Evolutionary conservation across 139 green algal genomes (phyloP), one percentile per base, ranked within the genome.

Genomic region (Chlamydomonas sp.): DNA sequence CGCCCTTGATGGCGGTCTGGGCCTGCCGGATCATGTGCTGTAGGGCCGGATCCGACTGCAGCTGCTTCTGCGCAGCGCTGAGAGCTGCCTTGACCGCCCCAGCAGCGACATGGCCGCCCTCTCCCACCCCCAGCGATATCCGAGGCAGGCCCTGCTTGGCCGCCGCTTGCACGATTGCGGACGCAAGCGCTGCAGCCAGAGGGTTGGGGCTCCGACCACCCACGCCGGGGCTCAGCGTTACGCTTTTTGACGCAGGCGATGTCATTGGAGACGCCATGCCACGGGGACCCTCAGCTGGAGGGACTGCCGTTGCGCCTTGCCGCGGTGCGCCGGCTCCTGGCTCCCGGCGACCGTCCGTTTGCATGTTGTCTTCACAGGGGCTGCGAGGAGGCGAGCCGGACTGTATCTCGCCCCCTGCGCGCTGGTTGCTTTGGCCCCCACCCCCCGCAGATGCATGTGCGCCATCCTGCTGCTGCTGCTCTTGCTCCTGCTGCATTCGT

Each of bases 1-100:
- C 66, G 5, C 5, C 4, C 67, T 58, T 78, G 58, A 66, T 85
- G 80, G 49, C 66, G n/a, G 57, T 64, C 59, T 79, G 71, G 71
- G 82, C 82, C 18, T 79, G 61, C 10, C 82, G 82, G 62, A 86
- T 60, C 82, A 86, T 80, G 20, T 86, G 71, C 82, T 86, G 82
- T 61, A 86, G 82, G 71, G 63, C 20, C 71, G 82, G 82, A 71
- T 80, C 79, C 60, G 61, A 57, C 58, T 12, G 31, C 67, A 85
- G 76, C 68, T 85, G 80, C 68, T 61, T 57, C 16, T 78, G 68
- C 17, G 80, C 80, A 3, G 68, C 80, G n/a, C 80, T 85, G 16
- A 85, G 68, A 2, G 63, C 63, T 59, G 80, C 80, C 80, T 77
- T 49, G 15, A 77, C 80, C 58, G 67, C 80, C 1, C 68, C 80